These are phyloP conservation scores for Globisporangium perplexum DNA, from an alignment of 352 stramenopile species.

Conservation along the genomic window DNA sequence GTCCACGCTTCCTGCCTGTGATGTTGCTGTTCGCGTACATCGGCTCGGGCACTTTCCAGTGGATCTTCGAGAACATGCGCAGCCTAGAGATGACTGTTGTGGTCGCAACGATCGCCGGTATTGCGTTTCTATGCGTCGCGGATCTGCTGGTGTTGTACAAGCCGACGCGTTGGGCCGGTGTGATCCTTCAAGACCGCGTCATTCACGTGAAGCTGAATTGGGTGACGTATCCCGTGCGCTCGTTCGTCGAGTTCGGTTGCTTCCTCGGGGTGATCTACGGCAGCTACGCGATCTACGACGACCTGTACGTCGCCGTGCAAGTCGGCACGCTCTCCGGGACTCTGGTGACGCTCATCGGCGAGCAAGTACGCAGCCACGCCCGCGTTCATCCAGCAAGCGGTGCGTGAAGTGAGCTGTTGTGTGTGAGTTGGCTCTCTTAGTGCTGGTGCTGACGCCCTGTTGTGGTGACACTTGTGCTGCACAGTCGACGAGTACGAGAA, in stretches of 20 bases:
- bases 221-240: conserved; percentile 67
- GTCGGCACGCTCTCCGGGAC: conserved; percentile 78
- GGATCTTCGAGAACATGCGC: conserved; percentile 86
- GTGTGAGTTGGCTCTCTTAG: not conserved
- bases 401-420: conserved; percentile 14
- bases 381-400: conserved; percentile 33
- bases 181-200: conserved; percentile 83
- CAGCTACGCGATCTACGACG: conserved; percentile 78
- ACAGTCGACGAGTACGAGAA: conserved; percentile 46
- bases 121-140: conserved; percentile 78
- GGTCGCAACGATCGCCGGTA: conserved; percentile 70
- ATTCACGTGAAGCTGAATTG: conserved; percentile 71
- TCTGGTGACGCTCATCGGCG: conserved; percentile 70
- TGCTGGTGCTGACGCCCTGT: conserved; percentile 1
- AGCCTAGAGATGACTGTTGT: conserved; percentile 78
- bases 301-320: conserved; percentile 77
- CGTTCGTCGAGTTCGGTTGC: conserved; percentile 80
- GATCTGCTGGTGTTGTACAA: conserved; percentile 59
- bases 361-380: conserved; percentile 60
- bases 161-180: conserved; percentile 57
- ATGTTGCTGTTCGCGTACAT: conserved; percentile 86
- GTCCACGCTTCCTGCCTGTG: conserved; percentile 29
- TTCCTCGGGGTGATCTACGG: conserved; percentile 87
- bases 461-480: not conserved
- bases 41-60: conserved; percentile 81